Evolutionary conservation across 1,139 yeast species (phyloP).

Genomic region (Taphrina deformans): DNA sequence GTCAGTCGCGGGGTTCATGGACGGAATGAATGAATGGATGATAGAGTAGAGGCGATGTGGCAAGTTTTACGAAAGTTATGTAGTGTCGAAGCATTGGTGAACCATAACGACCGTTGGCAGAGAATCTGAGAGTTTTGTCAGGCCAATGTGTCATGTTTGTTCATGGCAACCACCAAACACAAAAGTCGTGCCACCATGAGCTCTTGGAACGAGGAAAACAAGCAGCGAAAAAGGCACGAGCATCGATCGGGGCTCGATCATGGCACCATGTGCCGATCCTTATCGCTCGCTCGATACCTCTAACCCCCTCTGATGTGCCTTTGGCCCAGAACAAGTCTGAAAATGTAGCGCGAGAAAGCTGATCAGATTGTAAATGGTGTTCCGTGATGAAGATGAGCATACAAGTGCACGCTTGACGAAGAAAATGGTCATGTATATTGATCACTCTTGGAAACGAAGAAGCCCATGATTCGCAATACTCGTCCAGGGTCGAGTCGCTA

Average conservation of each 20-base stretch:
- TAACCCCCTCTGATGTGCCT: neutral
- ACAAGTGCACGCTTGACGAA: slow-evolving; percentile 3
- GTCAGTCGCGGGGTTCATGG: neutral
- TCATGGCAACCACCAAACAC: neutral
- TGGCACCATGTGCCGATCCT: slow-evolving; percentile 1
- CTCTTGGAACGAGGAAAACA: neutral
- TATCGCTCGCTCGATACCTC: slow-evolving; percentile 3
- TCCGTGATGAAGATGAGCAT: neutral
- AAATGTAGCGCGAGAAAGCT: neutral
- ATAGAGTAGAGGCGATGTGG: neutral
- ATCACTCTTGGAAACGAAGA: neutral
- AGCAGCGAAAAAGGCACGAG: neutral
- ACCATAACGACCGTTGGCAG: too few species aligned
- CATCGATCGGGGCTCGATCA: neutral
- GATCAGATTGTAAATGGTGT: neutral
- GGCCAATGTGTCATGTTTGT: too few species aligned
- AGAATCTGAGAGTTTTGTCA: too few species aligned
- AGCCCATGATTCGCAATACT: neutral
- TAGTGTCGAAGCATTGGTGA: neutral
- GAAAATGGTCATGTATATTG: neutral
- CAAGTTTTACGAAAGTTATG: neutral
- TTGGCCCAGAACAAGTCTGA: neutral
- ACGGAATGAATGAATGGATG: neutral
- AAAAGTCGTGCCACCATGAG: neutral
- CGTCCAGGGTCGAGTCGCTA: neutral